Conservation (phyloP, 2,329 filamentous ascomycete genomes). For the Gnomoniopsis sp. region DNA sequence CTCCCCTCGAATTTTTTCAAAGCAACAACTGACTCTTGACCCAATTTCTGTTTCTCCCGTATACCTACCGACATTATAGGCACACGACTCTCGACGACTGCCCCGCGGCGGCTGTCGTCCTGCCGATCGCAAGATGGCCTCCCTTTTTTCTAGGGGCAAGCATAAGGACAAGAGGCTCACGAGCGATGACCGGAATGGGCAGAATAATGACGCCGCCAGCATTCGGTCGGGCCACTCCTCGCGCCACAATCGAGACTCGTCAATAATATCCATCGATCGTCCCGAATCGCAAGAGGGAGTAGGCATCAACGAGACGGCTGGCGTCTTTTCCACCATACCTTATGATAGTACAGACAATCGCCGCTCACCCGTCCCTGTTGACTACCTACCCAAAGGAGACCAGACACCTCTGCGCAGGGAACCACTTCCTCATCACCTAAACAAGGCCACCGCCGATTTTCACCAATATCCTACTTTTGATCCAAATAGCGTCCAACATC, state of each 20-base stretch:
- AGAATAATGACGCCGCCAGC: constrained; percentile 47
- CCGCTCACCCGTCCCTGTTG: constrained; percentile 67
- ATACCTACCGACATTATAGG: constrained; percentile 2
- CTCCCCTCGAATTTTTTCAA: background rate
- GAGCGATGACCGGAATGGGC: constrained; percentile 57
- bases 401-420: constrained; percentile 64
- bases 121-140: constrained; percentile 34
- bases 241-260: constrained; percentile 71
- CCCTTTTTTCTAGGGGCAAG: constrained; percentile 87
- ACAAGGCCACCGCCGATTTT: constrained; percentile 73
- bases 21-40: background rate
- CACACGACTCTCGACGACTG: background rate
- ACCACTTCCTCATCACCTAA: constrained; percentile 77
- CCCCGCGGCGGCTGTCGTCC: constrained; percentile 9
- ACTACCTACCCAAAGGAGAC: constrained; percentile 68
- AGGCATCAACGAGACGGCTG: constrained; percentile 71
- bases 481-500: constrained; percentile 38
- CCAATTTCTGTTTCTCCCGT: background rate
- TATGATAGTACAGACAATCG: constrained; percentile 71
- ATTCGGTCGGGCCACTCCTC: constrained; percentile 62
- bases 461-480: constrained; percentile 84
- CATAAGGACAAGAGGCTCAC: constrained; percentile 68
- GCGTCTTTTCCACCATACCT: constrained; percentile 82
- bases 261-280: constrained; percentile 67
- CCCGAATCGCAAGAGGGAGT: constrained; percentile 57